These are phyloP conservation scores for Malassezia cuniculi DNA, from an alignment of 1,284 basidiomycete genomes.

Conservation along the genomic window DNA sequence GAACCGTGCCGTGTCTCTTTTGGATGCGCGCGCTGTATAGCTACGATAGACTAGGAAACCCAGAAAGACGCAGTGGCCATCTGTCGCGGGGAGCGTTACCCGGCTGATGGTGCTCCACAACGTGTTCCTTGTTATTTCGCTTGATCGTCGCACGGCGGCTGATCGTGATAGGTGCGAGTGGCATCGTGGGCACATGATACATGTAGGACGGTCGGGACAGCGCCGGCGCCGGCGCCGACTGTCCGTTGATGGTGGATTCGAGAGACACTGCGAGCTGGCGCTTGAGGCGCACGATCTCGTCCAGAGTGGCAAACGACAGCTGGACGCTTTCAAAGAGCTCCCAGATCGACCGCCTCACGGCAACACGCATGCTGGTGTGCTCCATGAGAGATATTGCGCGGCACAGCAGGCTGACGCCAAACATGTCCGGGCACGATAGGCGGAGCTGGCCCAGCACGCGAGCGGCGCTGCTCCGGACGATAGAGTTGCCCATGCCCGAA, in stretches of 20 bases:
- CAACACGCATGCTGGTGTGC: conserved; percentile 58
- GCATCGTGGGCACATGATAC: too few relatives aligned
- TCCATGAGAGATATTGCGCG: conserved; percentile 33
- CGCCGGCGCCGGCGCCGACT: too few relatives aligned
- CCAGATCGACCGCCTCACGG: conserved; percentile 77
- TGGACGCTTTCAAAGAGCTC: conserved; percentile 63
- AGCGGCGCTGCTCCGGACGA: conserved; percentile 55
- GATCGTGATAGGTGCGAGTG: too few relatives aligned
- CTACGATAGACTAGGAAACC: conserved; percentile 5
- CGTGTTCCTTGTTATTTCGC: too few relatives aligned
- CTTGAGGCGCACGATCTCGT: background rate
- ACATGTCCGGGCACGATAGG: conserved; percentile 37
- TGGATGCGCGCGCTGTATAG: conserved; percentile 1
- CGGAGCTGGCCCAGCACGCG: conserved; percentile 48
- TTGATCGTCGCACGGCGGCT: too few relatives aligned
- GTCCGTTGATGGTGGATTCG: too few relatives aligned
- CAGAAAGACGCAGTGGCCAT: conserved; percentile 7
- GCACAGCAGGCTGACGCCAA: conserved; percentile 24
- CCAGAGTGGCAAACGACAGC: conserved; percentile 36
- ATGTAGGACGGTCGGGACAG: too few relatives aligned
- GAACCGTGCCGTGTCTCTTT: conserved; percentile 8
- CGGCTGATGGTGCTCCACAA: too few relatives aligned
- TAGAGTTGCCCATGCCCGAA: conserved; percentile 86
- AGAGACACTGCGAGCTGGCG: too few relatives aligned
- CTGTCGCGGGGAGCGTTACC: conserved; percentile 1